A percentile compares a stretch with the other conserved stretches of the same genome.
Conservation (phyloP, 441 rosid genomes). For the Omphalea diandra region DNA sequence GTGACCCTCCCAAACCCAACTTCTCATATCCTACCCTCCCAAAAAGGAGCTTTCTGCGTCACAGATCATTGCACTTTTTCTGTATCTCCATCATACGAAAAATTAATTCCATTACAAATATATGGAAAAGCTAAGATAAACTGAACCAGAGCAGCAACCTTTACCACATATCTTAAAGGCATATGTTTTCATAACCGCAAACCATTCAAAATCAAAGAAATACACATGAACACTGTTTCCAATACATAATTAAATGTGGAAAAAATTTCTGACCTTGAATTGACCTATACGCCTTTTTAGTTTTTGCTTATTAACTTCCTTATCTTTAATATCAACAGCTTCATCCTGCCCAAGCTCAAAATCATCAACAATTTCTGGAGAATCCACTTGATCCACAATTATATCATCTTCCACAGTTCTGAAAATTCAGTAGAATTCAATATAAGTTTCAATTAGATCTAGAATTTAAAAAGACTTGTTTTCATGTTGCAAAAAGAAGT, state of each 20-base stretch:
- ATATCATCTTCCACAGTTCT: constrained; percentile 93
- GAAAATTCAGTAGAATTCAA: constrained; percentile 20
- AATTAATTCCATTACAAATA: too few relatives aligned
- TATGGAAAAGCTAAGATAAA: too few relatives aligned
- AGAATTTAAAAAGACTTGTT: neutral
- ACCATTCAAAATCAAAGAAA: too few relatives aligned
- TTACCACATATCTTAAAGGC: neutral
- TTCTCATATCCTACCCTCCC: too few relatives aligned
- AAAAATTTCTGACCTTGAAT: constrained; percentile 51
- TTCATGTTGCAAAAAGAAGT: neutral
- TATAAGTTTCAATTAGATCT: neutral
- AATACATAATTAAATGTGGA: neutral
- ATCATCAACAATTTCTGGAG: constrained; percentile 81
- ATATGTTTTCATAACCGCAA: neutral
- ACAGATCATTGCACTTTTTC: too few relatives aligned
- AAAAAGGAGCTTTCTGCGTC: too few relatives aligned
- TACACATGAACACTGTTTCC: neutral
- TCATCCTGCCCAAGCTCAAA: constrained; percentile 89
- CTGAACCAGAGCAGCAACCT: neutral
- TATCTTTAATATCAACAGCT: constrained; percentile 80
- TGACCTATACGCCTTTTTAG: constrained; percentile 69
- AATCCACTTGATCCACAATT: constrained; percentile 67
- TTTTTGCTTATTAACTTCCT: constrained; percentile 82
- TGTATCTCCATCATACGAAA: too few relatives aligned
- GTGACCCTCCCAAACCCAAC: too few relatives aligned